These are phyloP conservation scores for Pachysandra terminalis DNA, from an alignment of 164 flowering plant genomes.

Conservation along the genomic window DNA sequence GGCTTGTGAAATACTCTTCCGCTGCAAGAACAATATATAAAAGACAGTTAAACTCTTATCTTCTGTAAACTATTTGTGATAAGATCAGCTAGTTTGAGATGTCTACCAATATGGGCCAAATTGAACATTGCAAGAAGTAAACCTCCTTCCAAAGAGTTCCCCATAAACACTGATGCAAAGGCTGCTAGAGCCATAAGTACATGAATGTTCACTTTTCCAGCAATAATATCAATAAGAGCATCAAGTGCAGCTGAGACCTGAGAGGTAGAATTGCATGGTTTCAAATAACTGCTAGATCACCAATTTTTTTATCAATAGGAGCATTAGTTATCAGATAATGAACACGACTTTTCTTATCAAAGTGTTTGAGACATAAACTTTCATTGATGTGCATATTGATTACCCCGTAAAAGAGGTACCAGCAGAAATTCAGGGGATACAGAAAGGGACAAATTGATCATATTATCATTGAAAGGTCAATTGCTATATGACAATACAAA, in stretches of 20 bases:
- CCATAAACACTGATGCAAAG: constrained; percentile 95
- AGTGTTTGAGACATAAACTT: too few relatives aligned
- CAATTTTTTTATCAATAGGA: background rate
- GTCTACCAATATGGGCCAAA: constrained; percentile 88
- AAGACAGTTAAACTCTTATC: constrained; percentile 4
- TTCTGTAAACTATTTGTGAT: background rate
- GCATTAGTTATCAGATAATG: too few relatives aligned
- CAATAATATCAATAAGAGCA: constrained; percentile 76
- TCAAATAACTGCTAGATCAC: constrained; percentile 1
- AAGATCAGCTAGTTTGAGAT: constrained; percentile 7
- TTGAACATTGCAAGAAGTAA: constrained; percentile 97
- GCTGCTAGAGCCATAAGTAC: constrained; percentile 98
- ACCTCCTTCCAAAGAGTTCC: constrained; percentile 92
- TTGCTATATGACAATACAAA: too few relatives aligned
- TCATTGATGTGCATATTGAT: too few relatives aligned
- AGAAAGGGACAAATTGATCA: too few relatives aligned
- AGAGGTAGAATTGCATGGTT: background rate
- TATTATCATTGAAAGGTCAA: too few relatives aligned
- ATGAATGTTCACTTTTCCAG: constrained; percentile 92
- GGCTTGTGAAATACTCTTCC: constrained; percentile 95
- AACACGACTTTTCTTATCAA: background rate
- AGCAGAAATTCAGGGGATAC: too few relatives aligned
- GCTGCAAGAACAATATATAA: constrained; percentile 43
- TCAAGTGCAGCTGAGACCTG: constrained; percentile 91
- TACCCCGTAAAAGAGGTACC: too few relatives aligned